Evolutionary conservation across 129 eudicot genomes (phyloP), one percentile per base, ranked within the genome.

Genomic region (Flaveria bidentis): DNA sequence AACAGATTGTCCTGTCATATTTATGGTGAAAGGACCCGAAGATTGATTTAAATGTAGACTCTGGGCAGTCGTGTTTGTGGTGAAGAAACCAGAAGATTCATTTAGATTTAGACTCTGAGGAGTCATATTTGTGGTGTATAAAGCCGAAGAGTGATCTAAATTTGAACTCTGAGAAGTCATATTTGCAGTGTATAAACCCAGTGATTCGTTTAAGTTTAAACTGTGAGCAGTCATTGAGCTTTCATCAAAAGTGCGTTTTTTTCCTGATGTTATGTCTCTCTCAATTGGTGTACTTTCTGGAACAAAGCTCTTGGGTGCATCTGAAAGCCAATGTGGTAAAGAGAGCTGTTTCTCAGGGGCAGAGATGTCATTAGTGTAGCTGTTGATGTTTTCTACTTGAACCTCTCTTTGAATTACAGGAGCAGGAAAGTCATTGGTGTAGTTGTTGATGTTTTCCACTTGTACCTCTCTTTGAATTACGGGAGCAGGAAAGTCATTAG

Each of bases 181-280:
- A 15, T 63, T 63, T 30, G 69, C 16, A 10, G 20, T 14, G 45
- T 12, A 30, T 14, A 63, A 63, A 15, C 71, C 71, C 28, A 30
- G 41, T 39, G 71, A 39, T 41, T 41, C 23, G 39, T 65, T 65
- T 18, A 65, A 65, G 9, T 65, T 65, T 65, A 41, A 7, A 17
- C 28, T 66, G 13, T 41, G 71, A 41, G 16, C 51, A 66, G 51
- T 66, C 30, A 91, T 44, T 53, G 91, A 79, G 82, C 92, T 91
- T 80, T 94, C 98, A 30, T 90, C 84, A 36, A 78, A 91, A 83
- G 86, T 91, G 65, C 98, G 96, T 76, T 94, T 94, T 76, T 77
- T 91, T 26, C 91, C 93, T 2, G 97, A 76, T 15, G 55, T 77
- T 51, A 84, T 56, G 26, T 44, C 75, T 12, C 46, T 70, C 61